phyloP scores from a whole-genome alignment of 1,284 basidiomycete genomes.

The Wolfiporia cocos region DNA sequence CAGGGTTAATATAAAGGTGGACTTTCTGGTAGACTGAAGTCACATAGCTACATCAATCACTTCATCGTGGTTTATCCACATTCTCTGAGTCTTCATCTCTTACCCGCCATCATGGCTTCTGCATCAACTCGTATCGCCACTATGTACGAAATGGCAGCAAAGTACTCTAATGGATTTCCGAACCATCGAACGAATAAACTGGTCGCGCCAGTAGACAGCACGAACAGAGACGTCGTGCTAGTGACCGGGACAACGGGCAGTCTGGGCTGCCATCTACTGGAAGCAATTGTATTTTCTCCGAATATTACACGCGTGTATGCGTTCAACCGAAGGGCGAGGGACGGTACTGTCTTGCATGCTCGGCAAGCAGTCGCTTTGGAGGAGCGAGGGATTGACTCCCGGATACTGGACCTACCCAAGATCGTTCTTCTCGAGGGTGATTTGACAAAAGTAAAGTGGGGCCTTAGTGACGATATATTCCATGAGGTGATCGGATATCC shows the following conservation, averaged over 20 bases:
- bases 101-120: conserved; percentile 4
- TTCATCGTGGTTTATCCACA: too few relatives aligned
- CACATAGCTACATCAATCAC: too few relatives aligned
- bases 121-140: conserved; percentile 12
- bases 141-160: conserved; percentile 24
- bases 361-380: conserved; percentile 21
- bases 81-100: too few relatives aligned
- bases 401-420: conserved; percentile 17
- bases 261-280: conserved; percentile 25
- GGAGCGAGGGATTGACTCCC: conserved; percentile 20
- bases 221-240: conserved; percentile 18
- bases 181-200: conserved; percentile 6
- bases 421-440: conserved; percentile 23
- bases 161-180: conserved; percentile 24
- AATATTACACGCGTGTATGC: conserved; percentile 24
- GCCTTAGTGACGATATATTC: conserved; percentile 16
- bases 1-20: too few relatives aligned
- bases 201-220: background rate
- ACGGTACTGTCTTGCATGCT: conserved; percentile 5
- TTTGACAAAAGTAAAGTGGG: conserved; percentile 16
- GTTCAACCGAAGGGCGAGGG: conserved; percentile 20
- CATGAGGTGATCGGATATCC: conserved; percentile 16
- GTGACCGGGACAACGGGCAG: conserved; percentile 31
- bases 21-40: too few relatives aligned
- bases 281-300: conserved; percentile 15